These are phyloP conservation scores for Marsdenia floribunda DNA, from an alignment of 257 asterid genomes.

Conservation along the genomic window DNA sequence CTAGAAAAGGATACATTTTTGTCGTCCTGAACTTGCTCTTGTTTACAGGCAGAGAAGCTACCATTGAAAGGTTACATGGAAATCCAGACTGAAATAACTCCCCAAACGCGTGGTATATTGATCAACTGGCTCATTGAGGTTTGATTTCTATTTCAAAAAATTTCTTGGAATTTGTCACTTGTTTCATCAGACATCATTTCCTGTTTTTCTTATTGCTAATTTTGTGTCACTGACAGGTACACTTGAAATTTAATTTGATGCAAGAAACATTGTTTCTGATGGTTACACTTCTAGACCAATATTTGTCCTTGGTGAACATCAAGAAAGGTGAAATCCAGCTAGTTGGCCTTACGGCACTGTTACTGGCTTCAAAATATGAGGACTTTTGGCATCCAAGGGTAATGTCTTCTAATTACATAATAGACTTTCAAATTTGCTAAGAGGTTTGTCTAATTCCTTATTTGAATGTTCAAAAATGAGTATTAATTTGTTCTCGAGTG, in stretches of 20 bases:
- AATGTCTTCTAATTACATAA: conserved; percentile 24
- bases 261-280: conserved; percentile 90
- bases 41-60: conserved; percentile 56
- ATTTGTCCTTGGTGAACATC: conserved; percentile 55
- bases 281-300: conserved; percentile 69
- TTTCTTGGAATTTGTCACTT: conserved; percentile 6
- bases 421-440: conserved; percentile 5
- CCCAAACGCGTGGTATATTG: conserved; percentile 86
- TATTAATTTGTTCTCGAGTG: conserved; percentile 14
- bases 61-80: conserved; percentile 53
- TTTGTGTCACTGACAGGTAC: conserved; percentile 50
- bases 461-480: conserved; percentile 10
- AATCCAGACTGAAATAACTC: conserved; percentile 55
- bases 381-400: conserved; percentile 99
- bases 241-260: conserved; percentile 74
- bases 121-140: conserved; percentile 98
- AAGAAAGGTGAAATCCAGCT: conserved; percentile 77
- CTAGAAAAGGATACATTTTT: background rate
- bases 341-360: conserved; percentile 90
- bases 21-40: conserved; percentile 6
- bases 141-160: conserved; percentile 14
- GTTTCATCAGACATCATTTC: conserved; percentile 16
- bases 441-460: background rate
- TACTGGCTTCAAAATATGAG: conserved; percentile 93
- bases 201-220: conserved; percentile 11